These are phyloP conservation scores for Chaetomiaceae sp. DNA, from an alignment of 2,329 filamentous ascomycete species.

Conservation along the genomic window DNA sequence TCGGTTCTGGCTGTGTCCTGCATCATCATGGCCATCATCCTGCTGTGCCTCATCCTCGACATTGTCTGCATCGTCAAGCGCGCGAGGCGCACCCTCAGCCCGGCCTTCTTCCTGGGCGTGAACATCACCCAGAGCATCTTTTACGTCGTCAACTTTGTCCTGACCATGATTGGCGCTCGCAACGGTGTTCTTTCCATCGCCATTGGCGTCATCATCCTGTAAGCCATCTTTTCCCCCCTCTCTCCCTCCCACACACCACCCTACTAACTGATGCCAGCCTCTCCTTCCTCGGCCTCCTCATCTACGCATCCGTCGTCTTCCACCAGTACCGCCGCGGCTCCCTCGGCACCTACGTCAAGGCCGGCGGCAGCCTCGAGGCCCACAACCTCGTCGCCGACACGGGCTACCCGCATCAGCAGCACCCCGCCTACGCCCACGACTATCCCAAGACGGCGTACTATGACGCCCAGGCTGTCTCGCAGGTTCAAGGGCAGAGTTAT, in stretches of 20 bases:
- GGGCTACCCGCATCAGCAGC: conserved; percentile 15
- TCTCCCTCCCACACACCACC: neutral
- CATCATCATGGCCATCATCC: conserved; percentile 28
- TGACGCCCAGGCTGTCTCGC: conserved; percentile 3
- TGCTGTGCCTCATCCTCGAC: conserved; percentile 30
- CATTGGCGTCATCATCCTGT: conserved; percentile 30
- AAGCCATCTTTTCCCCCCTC: conserved; percentile 12
- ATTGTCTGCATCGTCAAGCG: conserved; percentile 34
- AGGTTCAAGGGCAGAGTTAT: neutral
- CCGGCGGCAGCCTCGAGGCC: conserved; percentile 19
- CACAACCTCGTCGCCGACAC: conserved; percentile 17
- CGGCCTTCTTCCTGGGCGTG: conserved; percentile 32
- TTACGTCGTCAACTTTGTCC: conserved; percentile 28
- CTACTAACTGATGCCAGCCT: conserved; percentile 21
- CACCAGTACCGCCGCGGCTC: conserved; percentile 27
- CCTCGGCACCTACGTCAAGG: conserved; percentile 21
- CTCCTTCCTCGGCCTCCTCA: conserved; percentile 33
- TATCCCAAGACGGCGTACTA: conserved; percentile 12
- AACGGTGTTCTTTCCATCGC: conserved; percentile 12
- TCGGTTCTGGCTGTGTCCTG: conserved; percentile 24
- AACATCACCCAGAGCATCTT: conserved; percentile 30
- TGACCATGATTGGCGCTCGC: conserved; percentile 26
- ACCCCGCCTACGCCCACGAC: conserved; percentile 9
- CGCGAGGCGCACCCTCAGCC: conserved; percentile 28
- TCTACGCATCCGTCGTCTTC: conserved; percentile 32